phyloP scores from a whole-genome alignment of 2,329 filamentous ascomycete species.

The Aspergillus fischeri region DNA sequence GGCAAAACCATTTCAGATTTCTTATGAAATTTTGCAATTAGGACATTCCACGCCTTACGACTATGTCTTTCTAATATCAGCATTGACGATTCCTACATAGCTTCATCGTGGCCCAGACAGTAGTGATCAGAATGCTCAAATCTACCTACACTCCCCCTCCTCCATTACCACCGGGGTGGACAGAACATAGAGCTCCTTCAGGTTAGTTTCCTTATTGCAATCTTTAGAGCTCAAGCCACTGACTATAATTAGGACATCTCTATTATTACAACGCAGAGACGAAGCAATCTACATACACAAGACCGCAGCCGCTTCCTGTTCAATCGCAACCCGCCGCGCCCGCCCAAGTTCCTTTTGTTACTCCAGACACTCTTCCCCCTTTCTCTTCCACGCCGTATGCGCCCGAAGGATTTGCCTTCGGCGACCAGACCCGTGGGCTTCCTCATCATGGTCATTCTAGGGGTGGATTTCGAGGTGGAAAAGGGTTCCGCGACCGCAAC shows the following conservation, averaged over 20 bases:
- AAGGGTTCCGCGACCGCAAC: slow-evolving; percentile 56
- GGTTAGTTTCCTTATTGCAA: slow-evolving; percentile 42
- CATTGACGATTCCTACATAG: neutral
- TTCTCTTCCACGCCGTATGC: slow-evolving; percentile 37
- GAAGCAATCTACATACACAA: slow-evolving; percentile 81
- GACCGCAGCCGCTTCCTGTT: slow-evolving; percentile 51
- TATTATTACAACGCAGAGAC: slow-evolving; percentile 85
- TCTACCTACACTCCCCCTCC: slow-evolving; percentile 68
- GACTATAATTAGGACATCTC: slow-evolving; percentile 58
- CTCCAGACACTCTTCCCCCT: slow-evolving; percentile 30
- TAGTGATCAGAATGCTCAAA: slow-evolving; percentile 57
- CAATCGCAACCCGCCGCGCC: slow-evolving; percentile 26
- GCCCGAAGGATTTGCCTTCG: slow-evolving; percentile 17
- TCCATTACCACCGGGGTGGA: slow-evolving; percentile 76
- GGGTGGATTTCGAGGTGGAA: slow-evolving; percentile 47
- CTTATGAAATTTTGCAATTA: neutral
- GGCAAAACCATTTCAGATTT: neutral
- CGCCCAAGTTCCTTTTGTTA: slow-evolving; percentile 35
- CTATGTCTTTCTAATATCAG: neutral
- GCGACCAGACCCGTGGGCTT: slow-evolving; percentile 10
- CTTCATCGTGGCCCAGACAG: neutral
- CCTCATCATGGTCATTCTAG: slow-evolving; percentile 39
- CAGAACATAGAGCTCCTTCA: slow-evolving; percentile 85
- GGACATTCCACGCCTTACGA: neutral
- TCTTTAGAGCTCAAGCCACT: slow-evolving; percentile 6